phyloP scores from a whole-genome alignment of 768 basidiomycete species.

The Dioszegia crocea region DNA sequence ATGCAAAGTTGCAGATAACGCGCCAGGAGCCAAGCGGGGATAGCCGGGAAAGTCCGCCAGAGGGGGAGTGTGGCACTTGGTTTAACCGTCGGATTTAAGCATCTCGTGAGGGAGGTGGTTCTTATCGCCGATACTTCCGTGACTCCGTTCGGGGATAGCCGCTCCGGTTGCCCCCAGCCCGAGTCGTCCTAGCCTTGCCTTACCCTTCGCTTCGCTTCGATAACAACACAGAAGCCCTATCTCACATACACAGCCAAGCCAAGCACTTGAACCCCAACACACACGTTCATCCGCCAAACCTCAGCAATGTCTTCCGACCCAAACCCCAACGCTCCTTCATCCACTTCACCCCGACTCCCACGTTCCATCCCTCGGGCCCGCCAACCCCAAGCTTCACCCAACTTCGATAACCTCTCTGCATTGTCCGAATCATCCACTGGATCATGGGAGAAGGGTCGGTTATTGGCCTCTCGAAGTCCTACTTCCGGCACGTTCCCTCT shows the following conservation, averaged over 20 bases:
- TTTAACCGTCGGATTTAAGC: neutral
- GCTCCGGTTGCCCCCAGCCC: neutral
- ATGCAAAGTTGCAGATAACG: neutral
- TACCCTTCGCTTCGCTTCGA: too few species aligned
- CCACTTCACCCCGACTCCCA: neutral
- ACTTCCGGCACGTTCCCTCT: slow-evolving; percentile 4
- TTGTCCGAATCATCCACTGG: slow-evolving; percentile 45
- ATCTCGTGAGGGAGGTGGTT: neutral
- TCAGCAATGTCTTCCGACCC: neutral
- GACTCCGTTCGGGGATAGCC: neutral
- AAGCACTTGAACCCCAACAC: neutral
- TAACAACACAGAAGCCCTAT: too few species aligned
- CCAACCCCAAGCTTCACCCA: slow-evolving; percentile 8
- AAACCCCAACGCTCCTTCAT: neutral
- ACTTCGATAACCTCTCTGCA: slow-evolving; percentile 29
- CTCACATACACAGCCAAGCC: too few species aligned
- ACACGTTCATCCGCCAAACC: neutral
- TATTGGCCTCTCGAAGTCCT: slow-evolving; percentile 26
- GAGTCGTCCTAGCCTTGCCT: too few species aligned
- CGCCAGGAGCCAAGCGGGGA: neutral
- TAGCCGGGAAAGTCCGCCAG: neutral
- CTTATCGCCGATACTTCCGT: slow-evolving; percentile 13
- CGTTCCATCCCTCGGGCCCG: neutral
- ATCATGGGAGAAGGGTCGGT: slow-evolving; percentile 45
- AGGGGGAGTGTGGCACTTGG: neutral